A percentile compares a stretch with the other conserved stretches of the same genome.
Conservation (phyloP, 441 rosid species). For the Sinapis alba region DNA sequence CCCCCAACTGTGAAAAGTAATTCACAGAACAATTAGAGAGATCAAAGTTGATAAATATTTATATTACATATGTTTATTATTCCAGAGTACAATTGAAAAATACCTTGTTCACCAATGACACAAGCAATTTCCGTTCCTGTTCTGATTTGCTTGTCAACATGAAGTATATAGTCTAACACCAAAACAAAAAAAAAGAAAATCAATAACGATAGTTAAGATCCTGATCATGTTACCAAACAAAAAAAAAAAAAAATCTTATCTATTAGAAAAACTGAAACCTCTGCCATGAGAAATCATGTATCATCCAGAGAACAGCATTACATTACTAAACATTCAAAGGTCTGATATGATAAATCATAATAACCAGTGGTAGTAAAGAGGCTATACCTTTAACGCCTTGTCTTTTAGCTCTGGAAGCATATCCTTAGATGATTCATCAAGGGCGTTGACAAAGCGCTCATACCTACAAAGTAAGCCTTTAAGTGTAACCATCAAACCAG, state of each 20-base stretch:
- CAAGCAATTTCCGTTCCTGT: conserved; percentile 88
- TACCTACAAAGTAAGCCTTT: conserved; percentile 54
- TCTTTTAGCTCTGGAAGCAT: conserved; percentile 83
- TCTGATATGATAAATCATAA: neutral
- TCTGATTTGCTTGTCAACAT: conserved; percentile 88
- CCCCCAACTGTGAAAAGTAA: conserved; percentile 75
- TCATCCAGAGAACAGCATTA: conserved; percentile 1
- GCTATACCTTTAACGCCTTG: conserved; percentile 80
- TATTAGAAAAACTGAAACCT: conserved; percentile 2
- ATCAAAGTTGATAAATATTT: neutral
- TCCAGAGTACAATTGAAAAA: conserved; percentile 22
- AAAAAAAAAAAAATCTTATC: neutral
- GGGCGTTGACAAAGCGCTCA: conserved; percentile 78
- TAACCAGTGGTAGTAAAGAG: neutral
- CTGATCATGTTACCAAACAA: conserved; percentile 9
- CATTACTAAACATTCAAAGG: neutral
- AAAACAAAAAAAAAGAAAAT: conserved; percentile 8
- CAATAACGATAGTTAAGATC: neutral
- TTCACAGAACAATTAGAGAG: conserved; percentile 17
- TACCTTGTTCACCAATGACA: conserved; percentile 90
- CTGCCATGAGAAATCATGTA: neutral
- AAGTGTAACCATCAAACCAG: neutral
- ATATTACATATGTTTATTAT: neutral
- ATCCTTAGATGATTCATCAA: conserved; percentile 97
- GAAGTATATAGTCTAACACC: conserved; percentile 69